phyloP scores from a whole-genome alignment of 225 moss, liverwort and hornwort genomes.

The Climacium dendroides region DNA sequence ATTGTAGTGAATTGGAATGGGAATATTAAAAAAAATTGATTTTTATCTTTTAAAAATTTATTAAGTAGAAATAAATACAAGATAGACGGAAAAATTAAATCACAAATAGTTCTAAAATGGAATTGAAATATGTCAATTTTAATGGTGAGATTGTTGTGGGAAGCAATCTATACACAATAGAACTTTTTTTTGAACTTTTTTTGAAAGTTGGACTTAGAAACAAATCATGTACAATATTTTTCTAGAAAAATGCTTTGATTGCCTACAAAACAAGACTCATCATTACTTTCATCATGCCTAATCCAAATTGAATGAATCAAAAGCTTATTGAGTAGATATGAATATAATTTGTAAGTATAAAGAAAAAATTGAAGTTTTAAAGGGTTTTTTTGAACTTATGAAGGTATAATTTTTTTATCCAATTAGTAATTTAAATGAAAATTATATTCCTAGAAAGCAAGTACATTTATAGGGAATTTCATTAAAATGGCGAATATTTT shows the following conservation, averaged over 20 bases:
- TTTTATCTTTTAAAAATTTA: background rate
- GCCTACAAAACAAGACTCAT: fast-evolving
- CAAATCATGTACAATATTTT: background rate
- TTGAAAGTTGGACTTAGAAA: fast-evolving
- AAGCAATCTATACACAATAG: background rate
- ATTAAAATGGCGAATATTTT: too few relatives aligned
- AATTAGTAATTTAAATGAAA: fast-evolving
- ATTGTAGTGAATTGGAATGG: background rate
- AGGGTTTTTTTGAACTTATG: background rate
- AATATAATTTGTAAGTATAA: background rate
- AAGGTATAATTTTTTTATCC: fast-evolving
- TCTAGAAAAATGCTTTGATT: fast-evolving
- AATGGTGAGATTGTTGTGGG: fast-evolving
- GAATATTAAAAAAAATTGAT: too few relatives aligned
- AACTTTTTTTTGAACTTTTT: background rate
- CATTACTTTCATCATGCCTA: too few relatives aligned
- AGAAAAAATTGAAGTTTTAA: background rate
- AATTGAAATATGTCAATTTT: too few relatives aligned
- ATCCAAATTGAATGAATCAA: background rate
- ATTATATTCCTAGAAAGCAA: fast-evolving
- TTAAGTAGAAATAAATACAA: background rate
- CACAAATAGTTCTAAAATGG: background rate
- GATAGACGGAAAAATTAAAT: background rate
- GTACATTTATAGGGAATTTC: too few relatives aligned
- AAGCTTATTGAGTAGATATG: too few relatives aligned